Conservation (phyloP, 2,329 filamentous ascomycete species). For the Chrysoporthe deuterocubensis region DNA sequence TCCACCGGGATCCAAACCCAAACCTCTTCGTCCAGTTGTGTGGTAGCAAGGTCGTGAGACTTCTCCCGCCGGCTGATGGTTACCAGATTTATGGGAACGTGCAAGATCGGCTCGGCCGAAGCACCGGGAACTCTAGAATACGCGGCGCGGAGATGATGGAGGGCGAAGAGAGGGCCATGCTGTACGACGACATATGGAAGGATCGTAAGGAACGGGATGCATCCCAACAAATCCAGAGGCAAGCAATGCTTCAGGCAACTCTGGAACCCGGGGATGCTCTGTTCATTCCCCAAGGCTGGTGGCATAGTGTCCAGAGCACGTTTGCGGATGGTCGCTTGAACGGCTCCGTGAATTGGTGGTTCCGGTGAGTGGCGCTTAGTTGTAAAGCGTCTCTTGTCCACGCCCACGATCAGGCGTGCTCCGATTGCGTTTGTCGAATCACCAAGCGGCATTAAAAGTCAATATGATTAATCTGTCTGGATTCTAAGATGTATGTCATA, state of each 20-base stretch:
- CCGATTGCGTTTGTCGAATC: neutral
- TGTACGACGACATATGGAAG: constrained; percentile 76
- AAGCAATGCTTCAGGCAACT: constrained; percentile 51
- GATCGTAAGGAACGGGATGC: constrained; percentile 30
- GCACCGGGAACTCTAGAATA: constrained; percentile 53
- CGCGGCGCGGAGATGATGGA: constrained; percentile 91
- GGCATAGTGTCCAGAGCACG: constrained; percentile 78
- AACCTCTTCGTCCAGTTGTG: constrained; percentile 88
- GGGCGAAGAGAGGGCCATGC: constrained; percentile 67
- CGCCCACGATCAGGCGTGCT: neutral
- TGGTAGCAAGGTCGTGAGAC: constrained; percentile 72
- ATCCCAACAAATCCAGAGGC: constrained; percentile 29
- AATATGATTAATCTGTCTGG: neutral
- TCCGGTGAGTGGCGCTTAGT: constrained; percentile 53
- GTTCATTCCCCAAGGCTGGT: constrained; percentile 84
- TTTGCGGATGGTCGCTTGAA: constrained; percentile 47
- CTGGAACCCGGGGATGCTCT: constrained; percentile 71
- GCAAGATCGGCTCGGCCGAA: constrained; percentile 43
- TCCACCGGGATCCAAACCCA: constrained; percentile 92
- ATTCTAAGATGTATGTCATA: neutral
- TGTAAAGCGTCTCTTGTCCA: neutral
- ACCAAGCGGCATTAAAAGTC: neutral
- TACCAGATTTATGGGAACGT: constrained; percentile 63
- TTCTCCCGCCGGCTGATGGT: constrained; percentile 70
- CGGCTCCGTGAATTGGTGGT: constrained; percentile 76